A percentile compares a stretch with the other conserved stretches of the same genome.
Evolutionary conservation across 352 stramenopile genomes (phyloP).

Genomic region (Stramenopiles sp.): DNA sequence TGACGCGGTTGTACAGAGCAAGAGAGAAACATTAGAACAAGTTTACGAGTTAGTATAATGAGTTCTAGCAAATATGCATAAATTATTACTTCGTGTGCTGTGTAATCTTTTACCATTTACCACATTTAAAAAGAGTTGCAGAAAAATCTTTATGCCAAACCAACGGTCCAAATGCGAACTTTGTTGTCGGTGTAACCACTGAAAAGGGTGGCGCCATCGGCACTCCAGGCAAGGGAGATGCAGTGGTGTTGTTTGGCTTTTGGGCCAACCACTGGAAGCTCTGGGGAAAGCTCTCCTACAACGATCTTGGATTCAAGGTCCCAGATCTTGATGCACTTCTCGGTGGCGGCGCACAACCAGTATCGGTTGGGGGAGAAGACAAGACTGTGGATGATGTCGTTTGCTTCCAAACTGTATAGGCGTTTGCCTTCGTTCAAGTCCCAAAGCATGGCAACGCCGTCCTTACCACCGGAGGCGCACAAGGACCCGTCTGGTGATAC

Average conservation of each 20-base stretch:
- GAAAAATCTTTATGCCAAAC: constrained; percentile 10
- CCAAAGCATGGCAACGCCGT: constrained; percentile 98
- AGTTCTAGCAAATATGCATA: no score
- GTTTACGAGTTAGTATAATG: no score
- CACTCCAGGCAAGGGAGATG: constrained; percentile 91
- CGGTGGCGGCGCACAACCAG: constrained; percentile 97
- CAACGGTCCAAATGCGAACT: constrained; percentile 70
- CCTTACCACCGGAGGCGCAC: constrained; percentile 96
- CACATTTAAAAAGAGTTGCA: no score
- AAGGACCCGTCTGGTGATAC: constrained; percentile 97
- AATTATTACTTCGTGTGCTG: no score
- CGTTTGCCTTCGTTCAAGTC: constrained; percentile 99
- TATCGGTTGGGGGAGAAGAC: constrained; percentile 99
- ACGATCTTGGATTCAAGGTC: constrained; percentile 98
- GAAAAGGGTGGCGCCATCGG: constrained; percentile 93
- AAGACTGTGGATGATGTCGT: constrained; percentile 85
- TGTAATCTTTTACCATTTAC: no score
- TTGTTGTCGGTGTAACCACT: constrained; percentile 95
- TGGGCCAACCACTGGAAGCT: constrained; percentile 69
- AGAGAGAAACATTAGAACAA: no score
- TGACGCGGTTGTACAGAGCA: no score
- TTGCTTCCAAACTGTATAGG: constrained; percentile 94
- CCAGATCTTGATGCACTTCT: constrained; percentile 99
- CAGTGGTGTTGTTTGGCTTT: constrained; percentile 80
- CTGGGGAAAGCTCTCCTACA: constrained; percentile 84